Conservation (phyloP, 805 yeast genomes). For the Candida suzukii region DNA sequence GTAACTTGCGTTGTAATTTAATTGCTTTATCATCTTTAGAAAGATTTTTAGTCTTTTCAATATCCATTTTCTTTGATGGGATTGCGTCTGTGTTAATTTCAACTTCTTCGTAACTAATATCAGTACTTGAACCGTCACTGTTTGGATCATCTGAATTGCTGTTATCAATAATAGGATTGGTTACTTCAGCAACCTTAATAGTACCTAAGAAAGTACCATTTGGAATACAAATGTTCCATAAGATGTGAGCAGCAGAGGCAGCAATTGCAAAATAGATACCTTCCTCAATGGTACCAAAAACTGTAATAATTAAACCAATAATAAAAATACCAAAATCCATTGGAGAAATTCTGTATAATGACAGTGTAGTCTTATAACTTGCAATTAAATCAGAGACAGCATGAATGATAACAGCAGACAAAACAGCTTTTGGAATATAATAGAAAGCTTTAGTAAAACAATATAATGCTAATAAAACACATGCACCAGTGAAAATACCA, state of each 20-base stretch:
- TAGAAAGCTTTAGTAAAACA: conserved; percentile 77
- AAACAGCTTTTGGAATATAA: conserved; percentile 85
- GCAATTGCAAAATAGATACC: conserved; percentile 89
- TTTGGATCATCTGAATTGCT: conserved; percentile 3
- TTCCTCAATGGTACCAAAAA: conserved; percentile 73
- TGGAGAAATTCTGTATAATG: conserved; percentile 68
- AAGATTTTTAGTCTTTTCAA: no score
- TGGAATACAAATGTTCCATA: conserved; percentile 75
- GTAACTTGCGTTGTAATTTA: background rate
- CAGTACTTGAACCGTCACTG: background rate
- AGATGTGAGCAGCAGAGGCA: conserved; percentile 69
- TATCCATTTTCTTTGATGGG: conserved; percentile 1
- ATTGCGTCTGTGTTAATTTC: background rate
- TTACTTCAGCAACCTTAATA: conserved; percentile 63
- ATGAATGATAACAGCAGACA: conserved; percentile 85
- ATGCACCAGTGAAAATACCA: conserved; percentile 83
- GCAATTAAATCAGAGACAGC: conserved; percentile 86
- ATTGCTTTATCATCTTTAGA: background rate
- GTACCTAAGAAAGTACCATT: conserved; percentile 78
- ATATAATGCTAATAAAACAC: conserved; percentile 82
- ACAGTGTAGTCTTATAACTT: conserved; percentile 57
- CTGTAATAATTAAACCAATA: conserved; percentile 65
- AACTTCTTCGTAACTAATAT: conserved; percentile 3
- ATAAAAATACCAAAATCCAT: conserved; percentile 67
- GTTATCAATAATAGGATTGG: conserved; percentile 46